Evolutionary conservation across 345 rosid species (phyloP).

Genomic region (Eucalyptus tenuipes): DNA sequence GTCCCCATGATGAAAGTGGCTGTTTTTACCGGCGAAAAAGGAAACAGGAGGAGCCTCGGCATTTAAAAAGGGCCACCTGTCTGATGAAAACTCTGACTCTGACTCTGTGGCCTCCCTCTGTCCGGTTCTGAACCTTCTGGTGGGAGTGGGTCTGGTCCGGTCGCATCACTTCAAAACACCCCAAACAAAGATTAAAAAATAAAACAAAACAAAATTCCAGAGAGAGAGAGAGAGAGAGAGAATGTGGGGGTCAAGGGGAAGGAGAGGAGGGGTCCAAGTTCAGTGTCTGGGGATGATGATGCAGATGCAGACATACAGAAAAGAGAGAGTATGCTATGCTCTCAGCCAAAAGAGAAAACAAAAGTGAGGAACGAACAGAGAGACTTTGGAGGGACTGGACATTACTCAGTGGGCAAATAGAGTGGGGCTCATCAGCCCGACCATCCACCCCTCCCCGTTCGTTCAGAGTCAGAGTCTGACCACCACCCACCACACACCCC

Average conservation of each 20-base stretch:
- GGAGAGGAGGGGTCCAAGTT: background rate
- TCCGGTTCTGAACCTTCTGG: conserved; percentile 7
- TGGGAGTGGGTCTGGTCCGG: conserved; percentile 6
- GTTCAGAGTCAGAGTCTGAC: background rate
- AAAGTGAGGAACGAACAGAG: background rate
- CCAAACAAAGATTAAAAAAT: too few relatives aligned
- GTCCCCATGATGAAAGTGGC: background rate
- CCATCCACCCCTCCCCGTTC: background rate
- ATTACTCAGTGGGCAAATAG: background rate
- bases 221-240: background rate
- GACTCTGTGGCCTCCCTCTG: background rate
- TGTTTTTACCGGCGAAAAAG: background rate
- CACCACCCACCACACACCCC: background rate
- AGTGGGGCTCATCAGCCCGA: background rate
- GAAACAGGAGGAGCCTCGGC: background rate
- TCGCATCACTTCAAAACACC: background rate
- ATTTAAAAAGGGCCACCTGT: background rate
- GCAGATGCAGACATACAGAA: background rate
- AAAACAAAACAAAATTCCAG: background rate
- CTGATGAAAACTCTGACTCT: background rate
- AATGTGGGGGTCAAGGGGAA: background rate
- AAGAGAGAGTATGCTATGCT: background rate
- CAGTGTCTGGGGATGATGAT: background rate
- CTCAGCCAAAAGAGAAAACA: background rate
- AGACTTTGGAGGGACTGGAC: background rate